Evolutionary conservation across 2,329 filamentous ascomycete species (phyloP), one percentile per base, ranked within the genome.

Genomic region (Phyllosticta citriasiana): DNA sequence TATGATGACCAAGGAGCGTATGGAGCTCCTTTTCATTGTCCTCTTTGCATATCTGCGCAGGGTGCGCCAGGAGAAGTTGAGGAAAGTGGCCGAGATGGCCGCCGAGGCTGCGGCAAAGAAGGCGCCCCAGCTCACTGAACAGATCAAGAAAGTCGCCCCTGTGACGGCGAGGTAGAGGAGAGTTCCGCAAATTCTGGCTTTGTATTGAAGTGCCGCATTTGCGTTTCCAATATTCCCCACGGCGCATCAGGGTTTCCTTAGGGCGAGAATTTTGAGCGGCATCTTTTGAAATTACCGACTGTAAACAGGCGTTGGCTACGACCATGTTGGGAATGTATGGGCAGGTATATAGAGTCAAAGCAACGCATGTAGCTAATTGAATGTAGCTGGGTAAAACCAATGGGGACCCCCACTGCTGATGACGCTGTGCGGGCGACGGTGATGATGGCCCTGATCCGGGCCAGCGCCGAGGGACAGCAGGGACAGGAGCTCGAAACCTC

Each of bases 1-100:
- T 50, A 99, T 99, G 94, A 99, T 97, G 91, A 94, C 91, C 55
- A 99, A 99, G 78, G 94, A 99, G 77, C 84, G 89, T 67, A 89
- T 97, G 75, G 94, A 97, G 74, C 78, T 97, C 16, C 73, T 91
- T 53, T 97, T 97, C 72, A 80, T 97, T 64, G 78, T 96, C 27
- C 82, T 99, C 57, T 86, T 97, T 74, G 84, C 90, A 67, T 96
- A 94, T 68, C 71, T 97, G 59, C 84, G 86, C 66, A 84, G 85
- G 66, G 68, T 95, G 62, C 85, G 84, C 68, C 82, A 85, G 53
- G 81, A 88, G 66, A 87, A 88, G 71, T 77, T 96, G 53, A 81
- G 84, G 65, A 88, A 86, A 71, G 79, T 85, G 16, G 85, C 86
- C 12, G 80, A 84, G 57, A 68, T 85, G 57, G 85, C 87, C 9